phyloP scores from a whole-genome alignment of 1,284 basidiomycete species.

The Apiotrichum laibachii region DNA sequence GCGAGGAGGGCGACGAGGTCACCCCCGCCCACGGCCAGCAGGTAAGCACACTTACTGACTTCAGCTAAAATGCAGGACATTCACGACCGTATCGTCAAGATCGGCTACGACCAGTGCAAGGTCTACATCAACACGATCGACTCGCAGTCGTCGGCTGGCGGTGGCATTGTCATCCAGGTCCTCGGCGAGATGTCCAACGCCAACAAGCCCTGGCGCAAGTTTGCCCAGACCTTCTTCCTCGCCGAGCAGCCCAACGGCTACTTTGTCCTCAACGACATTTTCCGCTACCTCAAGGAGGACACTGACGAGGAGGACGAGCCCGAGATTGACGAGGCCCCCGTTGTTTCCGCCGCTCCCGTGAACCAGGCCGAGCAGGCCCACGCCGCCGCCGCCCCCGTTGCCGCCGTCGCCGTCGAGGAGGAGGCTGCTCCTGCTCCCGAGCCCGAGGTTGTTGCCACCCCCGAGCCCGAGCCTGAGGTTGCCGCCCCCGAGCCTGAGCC shows the following conservation, averaged over 20 bases:
- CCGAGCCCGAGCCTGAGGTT: slow-evolving; percentile 19
- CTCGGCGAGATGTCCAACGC: slow-evolving; percentile 97
- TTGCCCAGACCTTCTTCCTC: slow-evolving; percentile 99
- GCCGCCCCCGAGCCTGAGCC: slow-evolving; percentile 23
- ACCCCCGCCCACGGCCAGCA: slow-evolving; percentile 83
- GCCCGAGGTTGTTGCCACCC: slow-evolving; percentile 1
- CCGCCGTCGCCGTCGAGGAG: slow-evolving; percentile 36
- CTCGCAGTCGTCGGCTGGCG: slow-evolving; percentile 86
- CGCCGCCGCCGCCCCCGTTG: slow-evolving; percentile 27
- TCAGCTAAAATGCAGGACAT: slow-evolving; percentile 69
- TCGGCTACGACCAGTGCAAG: slow-evolving; percentile 94
- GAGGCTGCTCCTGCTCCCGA: slow-evolving; percentile 30
- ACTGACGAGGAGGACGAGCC: slow-evolving; percentile 72
- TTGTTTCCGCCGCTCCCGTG: slow-evolving; percentile 26
- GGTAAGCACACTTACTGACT: slow-evolving; percentile 55
- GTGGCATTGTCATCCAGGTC: slow-evolving; percentile 98
- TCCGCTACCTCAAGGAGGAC: slow-evolving; percentile 98
- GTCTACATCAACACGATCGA: slow-evolving; percentile 96
- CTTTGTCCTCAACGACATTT: slow-evolving; percentile 99
- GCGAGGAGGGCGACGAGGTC: slow-evolving; percentile 91
- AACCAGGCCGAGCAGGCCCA: slow-evolving; percentile 28
- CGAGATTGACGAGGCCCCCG: slow-evolving; percentile 31
- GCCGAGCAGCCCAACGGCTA: slow-evolving; percentile 99
- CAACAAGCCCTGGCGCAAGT: slow-evolving; percentile 88
- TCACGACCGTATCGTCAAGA: slow-evolving; percentile 88